A percentile compares a stretch with the other conserved stretches of the same genome.
Conservation (phyloP, 306 rosid genomes). For the Begonia fuchsioides region DNA sequence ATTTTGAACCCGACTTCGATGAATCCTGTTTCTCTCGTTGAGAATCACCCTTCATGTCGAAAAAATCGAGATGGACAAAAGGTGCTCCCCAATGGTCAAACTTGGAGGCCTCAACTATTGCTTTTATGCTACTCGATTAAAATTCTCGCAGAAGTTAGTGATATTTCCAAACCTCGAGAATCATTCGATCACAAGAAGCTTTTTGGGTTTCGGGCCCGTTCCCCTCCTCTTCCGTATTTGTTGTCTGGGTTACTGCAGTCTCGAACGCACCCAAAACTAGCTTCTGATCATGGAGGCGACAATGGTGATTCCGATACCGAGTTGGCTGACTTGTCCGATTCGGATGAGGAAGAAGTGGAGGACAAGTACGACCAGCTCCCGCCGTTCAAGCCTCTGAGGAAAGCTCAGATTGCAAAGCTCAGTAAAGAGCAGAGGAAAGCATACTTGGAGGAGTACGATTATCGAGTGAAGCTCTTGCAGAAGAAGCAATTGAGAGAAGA, state of each 20-base stretch:
- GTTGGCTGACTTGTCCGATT: constrained; percentile 81
- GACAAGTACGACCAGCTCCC: constrained; percentile 95
- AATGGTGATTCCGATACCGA: constrained; percentile 87
- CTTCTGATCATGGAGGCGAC: constrained; percentile 84
- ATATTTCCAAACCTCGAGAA: constrained; percentile 61
- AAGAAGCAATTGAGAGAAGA: no score
- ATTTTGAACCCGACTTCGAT: constrained; percentile 65
- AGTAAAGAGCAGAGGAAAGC: constrained; percentile 71
- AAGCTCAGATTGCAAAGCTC: constrained; percentile 74
- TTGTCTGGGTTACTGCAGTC: constrained; percentile 86
- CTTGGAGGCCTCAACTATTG: no score
- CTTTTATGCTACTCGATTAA: no score
- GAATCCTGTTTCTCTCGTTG: constrained; percentile 86
- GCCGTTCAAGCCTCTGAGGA: constrained; percentile 85
- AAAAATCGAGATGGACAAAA: no score
- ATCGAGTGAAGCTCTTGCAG: constrained; percentile 85
- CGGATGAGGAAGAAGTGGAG: constrained; percentile 79
- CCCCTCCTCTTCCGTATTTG: no score
- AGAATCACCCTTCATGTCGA: no score
- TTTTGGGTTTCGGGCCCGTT: no score
- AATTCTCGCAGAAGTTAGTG: constrained; percentile 62
- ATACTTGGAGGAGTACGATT: constrained; percentile 85
- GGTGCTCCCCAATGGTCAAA: no score
- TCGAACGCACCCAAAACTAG: constrained; percentile 75
- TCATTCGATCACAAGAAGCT: constrained; percentile 55